phyloP scores from a whole-genome alignment of 108 stramenopile genomes.

The Fragilaria crotonensis region DNA sequence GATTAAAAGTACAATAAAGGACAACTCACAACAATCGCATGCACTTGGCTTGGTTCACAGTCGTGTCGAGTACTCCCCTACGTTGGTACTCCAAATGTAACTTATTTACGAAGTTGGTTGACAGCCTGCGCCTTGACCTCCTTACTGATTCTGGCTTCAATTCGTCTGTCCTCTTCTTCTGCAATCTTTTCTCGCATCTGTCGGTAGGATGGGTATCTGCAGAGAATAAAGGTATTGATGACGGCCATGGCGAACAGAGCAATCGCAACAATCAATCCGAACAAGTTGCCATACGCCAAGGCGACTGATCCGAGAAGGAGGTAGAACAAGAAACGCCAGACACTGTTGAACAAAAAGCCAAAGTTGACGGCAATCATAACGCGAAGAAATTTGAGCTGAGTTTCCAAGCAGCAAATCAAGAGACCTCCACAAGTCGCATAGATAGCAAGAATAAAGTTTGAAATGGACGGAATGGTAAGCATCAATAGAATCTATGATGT shows the following conservation, averaged over 20 bases:
- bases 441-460: conserved; percentile 59
- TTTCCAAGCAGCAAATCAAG: conserved; percentile 82
- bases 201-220: conserved; percentile 73
- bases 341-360: conserved; percentile 74
- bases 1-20: too few relatives aligned
- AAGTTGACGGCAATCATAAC: conserved; percentile 81
- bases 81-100: too few relatives aligned
- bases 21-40: too few relatives aligned
- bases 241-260: conserved; percentile 42
- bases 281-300: conserved; percentile 48
- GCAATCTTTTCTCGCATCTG: conserved; percentile 78
- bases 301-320: conserved; percentile 56
- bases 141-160: conserved; percentile 75
- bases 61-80: too few relatives aligned
- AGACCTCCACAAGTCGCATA: conserved; percentile 71
- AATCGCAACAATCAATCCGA: conserved; percentile 44
- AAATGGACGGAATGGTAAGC: conserved; percentile 38
- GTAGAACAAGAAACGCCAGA: conserved; percentile 72
- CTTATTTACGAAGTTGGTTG: too few relatives aligned
- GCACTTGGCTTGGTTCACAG: too few relatives aligned
- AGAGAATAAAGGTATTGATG: conserved; percentile 75
- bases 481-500: conserved; percentile 32
- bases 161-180: conserved; percentile 81
- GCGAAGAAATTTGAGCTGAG: conserved; percentile 80
- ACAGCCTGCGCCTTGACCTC: conserved; percentile 74